Evolutionary conservation across 2,329 filamentous ascomycete genomes (phyloP).

Genomic region (Fusarium sp.): DNA sequence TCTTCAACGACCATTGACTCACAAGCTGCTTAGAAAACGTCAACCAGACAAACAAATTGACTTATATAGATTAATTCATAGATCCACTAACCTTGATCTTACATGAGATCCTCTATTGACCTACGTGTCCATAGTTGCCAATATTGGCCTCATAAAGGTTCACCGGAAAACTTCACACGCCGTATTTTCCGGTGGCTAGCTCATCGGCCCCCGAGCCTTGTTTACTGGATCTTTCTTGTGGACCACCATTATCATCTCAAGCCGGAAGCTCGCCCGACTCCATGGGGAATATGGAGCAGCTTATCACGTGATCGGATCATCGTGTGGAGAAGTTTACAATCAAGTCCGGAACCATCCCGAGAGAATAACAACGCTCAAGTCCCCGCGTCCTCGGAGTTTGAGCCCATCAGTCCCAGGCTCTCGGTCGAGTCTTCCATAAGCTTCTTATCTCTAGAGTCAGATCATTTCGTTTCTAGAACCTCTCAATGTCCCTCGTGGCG

Average conservation of each 20-base stretch:
- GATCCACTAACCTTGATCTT: background rate
- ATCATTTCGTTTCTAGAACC: background rate
- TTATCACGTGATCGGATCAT: conserved; percentile 27
- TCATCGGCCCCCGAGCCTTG: background rate
- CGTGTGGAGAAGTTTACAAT: conserved; percentile 2
- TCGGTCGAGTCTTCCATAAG: conserved; percentile 31
- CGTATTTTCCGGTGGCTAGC: background rate
- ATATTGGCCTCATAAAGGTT: background rate
- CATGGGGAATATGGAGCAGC: background rate
- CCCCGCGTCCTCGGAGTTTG: conserved; percentile 24
- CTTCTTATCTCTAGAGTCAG: background rate
- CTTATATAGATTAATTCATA: background rate
- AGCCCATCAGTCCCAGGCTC: conserved; percentile 7
- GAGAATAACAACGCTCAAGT: conserved; percentile 35
- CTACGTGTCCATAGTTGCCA: background rate
- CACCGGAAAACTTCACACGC: background rate
- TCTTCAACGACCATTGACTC: background rate
- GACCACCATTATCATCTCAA: background rate
- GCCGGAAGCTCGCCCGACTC: conserved; percentile 24
- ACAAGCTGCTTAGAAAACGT: background rate
- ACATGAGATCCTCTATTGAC: background rate
- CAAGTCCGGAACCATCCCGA: conserved; percentile 34
- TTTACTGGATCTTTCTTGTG: background rate
- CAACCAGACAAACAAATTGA: too few species aligned
- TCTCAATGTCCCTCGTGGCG: conserved; percentile 25